phyloP scores from a whole-genome alignment of 2,329 filamentous ascomycete genomes.

The Chaetomium sp. region DNA sequence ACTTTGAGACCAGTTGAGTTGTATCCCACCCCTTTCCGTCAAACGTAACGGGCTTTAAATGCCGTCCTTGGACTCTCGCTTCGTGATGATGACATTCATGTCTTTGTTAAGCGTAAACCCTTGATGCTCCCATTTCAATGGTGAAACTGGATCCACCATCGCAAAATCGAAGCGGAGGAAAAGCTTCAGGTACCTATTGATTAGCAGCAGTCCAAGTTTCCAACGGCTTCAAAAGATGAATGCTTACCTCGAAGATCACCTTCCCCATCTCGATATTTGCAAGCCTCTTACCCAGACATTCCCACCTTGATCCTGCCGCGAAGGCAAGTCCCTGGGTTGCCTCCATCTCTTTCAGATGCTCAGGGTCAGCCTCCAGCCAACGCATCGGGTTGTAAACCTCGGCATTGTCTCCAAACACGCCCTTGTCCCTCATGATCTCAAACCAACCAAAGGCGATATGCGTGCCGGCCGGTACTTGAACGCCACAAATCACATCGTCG shows the following conservation, averaged over 20 bases:
- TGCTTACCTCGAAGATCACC: slow-evolving; percentile 2
- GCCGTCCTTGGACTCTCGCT: neutral
- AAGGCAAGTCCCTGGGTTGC: neutral
- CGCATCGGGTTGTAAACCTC: slow-evolving; percentile 2
- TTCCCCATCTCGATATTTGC: slow-evolving; percentile 5
- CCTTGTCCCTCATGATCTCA: neutral
- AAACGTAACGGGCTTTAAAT: neutral
- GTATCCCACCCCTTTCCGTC: no score
- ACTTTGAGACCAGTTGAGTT: no score
- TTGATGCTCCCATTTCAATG: neutral
- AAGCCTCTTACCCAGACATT: neutral
- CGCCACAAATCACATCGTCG: slow-evolving; percentile 3
- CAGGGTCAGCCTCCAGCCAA: neutral
- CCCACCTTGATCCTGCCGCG: neutral
- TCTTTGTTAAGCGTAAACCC: neutral
- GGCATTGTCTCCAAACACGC: slow-evolving; percentile 1
- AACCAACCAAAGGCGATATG: neutral
- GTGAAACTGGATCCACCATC: neutral
- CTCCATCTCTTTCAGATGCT: slow-evolving; percentile 7
- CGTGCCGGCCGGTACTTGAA: neutral
- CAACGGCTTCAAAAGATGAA: neutral
- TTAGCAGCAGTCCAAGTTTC: neutral
- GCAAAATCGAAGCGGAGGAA: neutral
- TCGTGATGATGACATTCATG: slow-evolving; percentile 2
- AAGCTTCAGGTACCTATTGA: neutral